Conservation (phyloP, 1,284 basidiomycete species). For the Fomitiporia mediterranea region DNA sequence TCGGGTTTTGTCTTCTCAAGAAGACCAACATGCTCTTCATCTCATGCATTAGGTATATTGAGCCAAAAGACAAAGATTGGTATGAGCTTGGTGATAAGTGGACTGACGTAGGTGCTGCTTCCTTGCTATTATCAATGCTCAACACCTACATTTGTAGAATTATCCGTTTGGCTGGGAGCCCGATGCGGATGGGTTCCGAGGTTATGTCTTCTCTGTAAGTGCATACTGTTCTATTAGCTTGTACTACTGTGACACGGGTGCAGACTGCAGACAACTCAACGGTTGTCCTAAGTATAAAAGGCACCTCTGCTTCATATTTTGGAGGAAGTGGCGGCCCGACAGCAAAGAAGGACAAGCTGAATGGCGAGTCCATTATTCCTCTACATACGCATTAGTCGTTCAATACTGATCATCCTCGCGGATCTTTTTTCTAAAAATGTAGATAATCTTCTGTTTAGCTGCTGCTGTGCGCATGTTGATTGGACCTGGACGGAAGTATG, state of each 20-base stretch:
- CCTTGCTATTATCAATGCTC: conserved; percentile 9
- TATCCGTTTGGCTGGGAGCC: conserved; percentile 92
- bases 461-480: conserved; percentile 92
- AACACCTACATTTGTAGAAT: conserved; percentile 38
- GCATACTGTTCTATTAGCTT: background rate
- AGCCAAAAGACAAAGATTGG: conserved; percentile 63
- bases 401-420: conserved; percentile 53
- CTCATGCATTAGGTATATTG: conserved; percentile 28
- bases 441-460: conserved; percentile 88
- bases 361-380: background rate
- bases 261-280: conserved; percentile 74
- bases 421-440: background rate
- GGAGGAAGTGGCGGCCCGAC: conserved; percentile 79
- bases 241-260: background rate
- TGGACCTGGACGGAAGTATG: conserved; percentile 97
- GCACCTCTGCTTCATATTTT: conserved; percentile 79
- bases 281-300: conserved; percentile 90
- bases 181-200: conserved; percentile 83
- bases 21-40: no score
- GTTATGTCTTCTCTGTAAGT: conserved; percentile 75
- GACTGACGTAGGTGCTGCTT: conserved; percentile 48
- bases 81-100: conserved; percentile 67
- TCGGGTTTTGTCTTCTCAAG: background rate
- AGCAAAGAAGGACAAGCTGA: conserved; percentile 85
- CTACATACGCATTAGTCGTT: background rate